Evolutionary conservation across 768 basidiomycete species (phyloP).

Genomic region (Boletus rufocinnamomeus): DNA sequence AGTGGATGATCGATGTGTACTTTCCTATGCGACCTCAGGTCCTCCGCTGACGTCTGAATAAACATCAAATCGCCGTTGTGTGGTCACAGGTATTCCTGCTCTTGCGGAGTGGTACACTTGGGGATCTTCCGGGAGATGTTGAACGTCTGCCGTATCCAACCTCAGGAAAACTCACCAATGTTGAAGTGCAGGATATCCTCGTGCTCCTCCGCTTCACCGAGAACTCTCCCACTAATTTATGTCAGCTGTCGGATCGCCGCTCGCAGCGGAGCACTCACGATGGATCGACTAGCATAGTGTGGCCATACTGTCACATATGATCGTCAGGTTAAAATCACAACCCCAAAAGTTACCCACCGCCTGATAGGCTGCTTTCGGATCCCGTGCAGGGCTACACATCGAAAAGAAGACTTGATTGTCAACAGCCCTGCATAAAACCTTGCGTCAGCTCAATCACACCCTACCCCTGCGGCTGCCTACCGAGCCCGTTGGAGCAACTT

Average conservation of each 20-base stretch:
- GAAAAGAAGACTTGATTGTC: conserved; percentile 97
- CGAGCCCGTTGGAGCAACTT: conserved; percentile 84
- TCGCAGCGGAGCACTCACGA: conserved; percentile 52
- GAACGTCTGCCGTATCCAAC: not conserved
- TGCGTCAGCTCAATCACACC: conserved; percentile 8
- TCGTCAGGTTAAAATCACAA: not conserved
- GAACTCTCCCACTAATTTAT: conserved; percentile 63
- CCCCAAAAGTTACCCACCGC: conserved; percentile 54
- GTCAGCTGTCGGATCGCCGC: conserved; percentile 8
- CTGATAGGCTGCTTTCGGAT: conserved; percentile 80
- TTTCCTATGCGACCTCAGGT: not conserved
- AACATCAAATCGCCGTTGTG: conserved; percentile 89
- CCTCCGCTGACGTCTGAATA: conserved; percentile 68
- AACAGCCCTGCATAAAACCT: conserved; percentile 62
- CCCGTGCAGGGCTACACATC: conserved; percentile 95
- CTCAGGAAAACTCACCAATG: conserved; percentile 61
- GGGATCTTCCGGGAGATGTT: conserved; percentile 53
- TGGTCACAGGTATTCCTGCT: conserved; percentile 87
- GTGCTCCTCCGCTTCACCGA: conserved; percentile 71
- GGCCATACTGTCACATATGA: conserved; percentile 68
- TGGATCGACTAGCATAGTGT: conserved; percentile 89
- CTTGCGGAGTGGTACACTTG: conserved; percentile 64
- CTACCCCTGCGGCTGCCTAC: conserved; percentile 37
- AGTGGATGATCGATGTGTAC: not conserved
- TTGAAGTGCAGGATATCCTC: conserved; percentile 80